A percentile compares a stretch with the other conserved stretches of the same genome.
phyloP scores from a whole-genome alignment of 371 early-diverging fungal species.

The Mortierella sp. region DNA sequence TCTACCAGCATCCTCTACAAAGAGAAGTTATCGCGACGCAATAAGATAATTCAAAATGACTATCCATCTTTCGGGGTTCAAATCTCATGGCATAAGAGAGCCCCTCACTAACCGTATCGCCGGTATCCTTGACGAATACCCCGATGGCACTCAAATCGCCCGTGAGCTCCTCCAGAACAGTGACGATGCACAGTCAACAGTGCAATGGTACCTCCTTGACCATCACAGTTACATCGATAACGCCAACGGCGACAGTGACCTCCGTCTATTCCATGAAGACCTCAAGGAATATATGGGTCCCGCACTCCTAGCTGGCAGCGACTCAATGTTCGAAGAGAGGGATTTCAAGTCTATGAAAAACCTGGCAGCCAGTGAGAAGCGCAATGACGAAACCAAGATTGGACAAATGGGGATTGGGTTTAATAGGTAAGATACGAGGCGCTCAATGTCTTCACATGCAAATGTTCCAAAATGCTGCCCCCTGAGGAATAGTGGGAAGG shows the following conservation, averaged over 20 bases:
- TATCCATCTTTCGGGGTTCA: slow-evolving; percentile 1
- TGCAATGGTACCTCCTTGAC: slow-evolving; percentile 57
- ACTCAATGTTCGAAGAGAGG: slow-evolving; percentile 32
- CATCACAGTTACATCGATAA: slow-evolving; percentile 29
- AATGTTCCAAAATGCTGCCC: too few relatives aligned
- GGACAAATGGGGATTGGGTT: slow-evolving; percentile 56
- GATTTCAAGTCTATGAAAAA: slow-evolving; percentile 48
- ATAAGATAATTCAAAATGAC: background rate
- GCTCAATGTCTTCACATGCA: too few relatives aligned
- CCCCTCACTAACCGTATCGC: slow-evolving; percentile 52
- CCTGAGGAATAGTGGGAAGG: background rate
- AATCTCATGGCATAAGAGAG: slow-evolving; percentile 18
- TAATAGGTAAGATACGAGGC: slow-evolving; percentile 30
- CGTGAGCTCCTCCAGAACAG: slow-evolving; percentile 58
- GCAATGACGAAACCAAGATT: slow-evolving; percentile 37
- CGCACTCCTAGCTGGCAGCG: slow-evolving; percentile 50
- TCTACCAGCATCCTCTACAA: too few relatives aligned
- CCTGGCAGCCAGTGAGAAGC: slow-evolving; percentile 54
- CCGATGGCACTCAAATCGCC: slow-evolving; percentile 57
- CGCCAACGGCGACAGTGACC: background rate
- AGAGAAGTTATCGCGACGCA: too few relatives aligned
- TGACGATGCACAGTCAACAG: slow-evolving; percentile 52
- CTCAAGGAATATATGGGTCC: slow-evolving; percentile 56
- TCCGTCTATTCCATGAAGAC: slow-evolving; percentile 8
- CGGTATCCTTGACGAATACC: slow-evolving; percentile 56